Base-by-base conservation (phyloP, 2,329 filamentous ascomycete genomes). In the Myrmaecium sp. region DNA sequence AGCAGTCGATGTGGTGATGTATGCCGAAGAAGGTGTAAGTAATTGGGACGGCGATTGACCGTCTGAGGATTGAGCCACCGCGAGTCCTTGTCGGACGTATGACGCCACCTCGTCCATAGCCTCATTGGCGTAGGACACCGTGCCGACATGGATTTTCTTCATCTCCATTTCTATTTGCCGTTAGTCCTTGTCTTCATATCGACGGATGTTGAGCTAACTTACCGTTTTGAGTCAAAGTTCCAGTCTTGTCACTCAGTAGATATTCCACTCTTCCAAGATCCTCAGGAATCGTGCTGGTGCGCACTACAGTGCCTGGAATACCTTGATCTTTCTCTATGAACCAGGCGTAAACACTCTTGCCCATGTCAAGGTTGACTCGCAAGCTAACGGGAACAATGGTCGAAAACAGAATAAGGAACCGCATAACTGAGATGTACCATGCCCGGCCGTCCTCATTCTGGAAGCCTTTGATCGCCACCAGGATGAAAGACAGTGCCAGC, bases 391-490 rank as follows among this genome's bases (percentile, higher is more conserved):
- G 89, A 14, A 98, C 91, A 43, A 98, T 98, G 0, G 86, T 95
- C n/a, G 86, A 95, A 59, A 98, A 98, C 1, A 98, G 62, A 33
- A 98, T 91, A 35, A 98, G 58, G 47, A 95, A 98, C n/a, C 86
- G 75, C 73, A 93, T 89, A 42, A 95, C 92, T 36, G 91, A 86
- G 38, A 95, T 73, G 50, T 95, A 98, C 89, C 89, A 98, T 14
- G 67, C 57, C 28, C 69, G 67, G 12, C 65, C 69, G 28, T 71
- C 61, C 2, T 69, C 69, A n/a, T 44, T 45, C 6, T 74, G 63
- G 36, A 93, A 89, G 0, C 81, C 76, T 49, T 94, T 74, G 2
- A 95, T 55, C 0, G 81, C 83, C 4, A 98, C 89, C 6, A 98
- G 66, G 21, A 92, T 65, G 35, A 94, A 65, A 0, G 86, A 95